Base-by-base conservation (phyloP, 192 early-diverging fungal genomes). In the Coemansia sp. region DNA sequence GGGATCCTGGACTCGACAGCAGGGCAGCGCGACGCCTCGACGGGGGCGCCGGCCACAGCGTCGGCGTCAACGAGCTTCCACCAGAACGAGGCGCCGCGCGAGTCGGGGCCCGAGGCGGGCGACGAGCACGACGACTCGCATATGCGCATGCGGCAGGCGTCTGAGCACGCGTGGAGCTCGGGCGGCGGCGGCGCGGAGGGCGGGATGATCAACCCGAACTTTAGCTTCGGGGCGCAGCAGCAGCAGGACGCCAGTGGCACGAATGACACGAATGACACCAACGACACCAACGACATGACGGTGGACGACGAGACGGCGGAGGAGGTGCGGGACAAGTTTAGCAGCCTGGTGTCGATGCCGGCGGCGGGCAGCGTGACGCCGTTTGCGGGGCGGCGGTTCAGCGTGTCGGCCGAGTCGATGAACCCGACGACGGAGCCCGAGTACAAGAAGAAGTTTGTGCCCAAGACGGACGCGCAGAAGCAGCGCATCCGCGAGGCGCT, bases 321-420 rank as follows among this genome's bases (percentile, higher is more conserved):
- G 40, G 89, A 71, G 56, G 76, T 85, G 42, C 84, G 83, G 44
- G 86, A 85, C 56, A 78, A 86, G 54, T 76, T 87, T 46, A 57
- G 65, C 38, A 71, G 68, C 54, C 77, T 85, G 25, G 82, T 84
- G 27, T 80, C 84, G 21, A 82, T 85, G 24, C 76, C 83, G 16
- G 22, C 60, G 18, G 64, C 28, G 7, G 68, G 69, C 46, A 83
- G 87, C 45, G 62, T 83, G 29, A 86, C 81, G 63, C 87, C 92
- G 58, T 92, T 94, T 72, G 85, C 92, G 11, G 92, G 89, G 8
- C 89, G 95, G 23, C 91, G 97, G 48, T 92, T 94, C 24, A 95
- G 94, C 19, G 94, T 98, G 65, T 90, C 87, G 30, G 95, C 97
- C 21, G 95, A 99, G 77, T 95, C 94, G 33, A 97, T 97, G 89